Conservation (phyloP, 441 rosid genomes). For the Adansonia rubrostipa region DNA sequence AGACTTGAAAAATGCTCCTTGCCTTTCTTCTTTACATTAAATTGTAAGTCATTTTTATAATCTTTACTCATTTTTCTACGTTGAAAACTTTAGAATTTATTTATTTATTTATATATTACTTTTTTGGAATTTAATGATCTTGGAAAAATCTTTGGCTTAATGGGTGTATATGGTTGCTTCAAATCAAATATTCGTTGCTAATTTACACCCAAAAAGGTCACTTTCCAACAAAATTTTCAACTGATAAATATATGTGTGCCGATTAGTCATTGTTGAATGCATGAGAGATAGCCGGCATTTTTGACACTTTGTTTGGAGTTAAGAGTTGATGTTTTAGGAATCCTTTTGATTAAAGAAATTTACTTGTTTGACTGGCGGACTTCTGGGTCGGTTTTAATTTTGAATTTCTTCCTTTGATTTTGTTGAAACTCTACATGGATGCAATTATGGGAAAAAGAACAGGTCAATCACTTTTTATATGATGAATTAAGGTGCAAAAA, state of each 20-base stretch:
- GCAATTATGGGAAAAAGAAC: not conserved
- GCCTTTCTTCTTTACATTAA: not conserved
- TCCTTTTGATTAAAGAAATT: not conserved
- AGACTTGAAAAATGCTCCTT: not conserved
- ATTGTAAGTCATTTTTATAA: conserved; percentile 1
- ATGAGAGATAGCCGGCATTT: not conserved
- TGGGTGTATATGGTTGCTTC: not conserved
- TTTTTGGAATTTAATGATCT: not conserved
- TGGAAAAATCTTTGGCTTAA: not conserved
- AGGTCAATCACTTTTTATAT: not conserved
- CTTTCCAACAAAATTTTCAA: not conserved
- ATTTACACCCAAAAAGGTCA: not conserved
- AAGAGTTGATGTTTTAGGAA: not conserved
- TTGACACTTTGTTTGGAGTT: not conserved
- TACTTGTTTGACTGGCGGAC: conserved; percentile 2
- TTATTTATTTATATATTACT: not conserved
- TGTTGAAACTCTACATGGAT: not conserved
- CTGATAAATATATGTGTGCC: too few relatives aligned
- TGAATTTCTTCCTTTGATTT: not conserved
- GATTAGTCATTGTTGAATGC: not conserved
- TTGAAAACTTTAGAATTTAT: not conserved
- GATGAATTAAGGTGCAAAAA: not conserved
- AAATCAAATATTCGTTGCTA: not conserved
- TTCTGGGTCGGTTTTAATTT: conserved; percentile 16
- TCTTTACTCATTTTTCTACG: not conserved